These are phyloP conservation scores for Botrytis deweyae DNA, from an alignment of 2,329 filamentous ascomycete species.

Conservation along the genomic window DNA sequence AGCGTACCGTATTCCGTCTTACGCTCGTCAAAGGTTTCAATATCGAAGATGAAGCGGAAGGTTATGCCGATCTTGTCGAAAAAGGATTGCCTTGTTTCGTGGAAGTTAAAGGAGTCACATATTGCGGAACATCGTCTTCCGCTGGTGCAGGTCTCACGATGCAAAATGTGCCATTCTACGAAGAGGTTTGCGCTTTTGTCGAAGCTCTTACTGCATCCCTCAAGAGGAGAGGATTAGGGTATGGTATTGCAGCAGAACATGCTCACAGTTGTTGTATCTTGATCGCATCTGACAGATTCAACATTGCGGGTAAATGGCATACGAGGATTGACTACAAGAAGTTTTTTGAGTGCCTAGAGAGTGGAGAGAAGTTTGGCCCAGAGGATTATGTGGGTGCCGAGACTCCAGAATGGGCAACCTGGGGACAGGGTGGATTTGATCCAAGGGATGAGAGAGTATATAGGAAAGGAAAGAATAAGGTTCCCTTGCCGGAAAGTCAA, in stretches of 20 bases:
- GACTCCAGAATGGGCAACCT: slow-evolving; percentile 91
- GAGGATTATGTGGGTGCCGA: slow-evolving; percentile 86
- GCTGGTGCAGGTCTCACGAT: slow-evolving; percentile 87
- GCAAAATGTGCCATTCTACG: slow-evolving; percentile 96
- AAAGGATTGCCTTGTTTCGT: slow-evolving; percentile 86
- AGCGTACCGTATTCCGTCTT: slow-evolving; percentile 90
- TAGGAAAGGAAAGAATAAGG: slow-evolving; percentile 67
- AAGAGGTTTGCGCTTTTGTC: slow-evolving; percentile 83
- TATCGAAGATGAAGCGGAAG: slow-evolving; percentile 85
- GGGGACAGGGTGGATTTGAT: slow-evolving; percentile 94
- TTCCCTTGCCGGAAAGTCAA: slow-evolving; percentile 30
- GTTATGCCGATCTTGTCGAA: slow-evolving; percentile 87
- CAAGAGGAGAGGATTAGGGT: slow-evolving; percentile 66
- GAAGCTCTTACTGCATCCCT: slow-evolving; percentile 70
- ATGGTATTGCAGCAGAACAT: slow-evolving; percentile 93
- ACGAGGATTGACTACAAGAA: slow-evolving; percentile 86
- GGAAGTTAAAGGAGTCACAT: slow-evolving; percentile 95
- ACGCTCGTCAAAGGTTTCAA: slow-evolving; percentile 99
- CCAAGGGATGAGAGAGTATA: slow-evolving; percentile 85
- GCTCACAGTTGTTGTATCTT: slow-evolving; percentile 92
- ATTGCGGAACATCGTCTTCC: slow-evolving; percentile 86
- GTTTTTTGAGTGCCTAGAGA: slow-evolving; percentile 84
- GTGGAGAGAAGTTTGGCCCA: slow-evolving; percentile 66
- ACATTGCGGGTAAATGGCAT: slow-evolving; percentile 77
- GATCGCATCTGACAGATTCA: slow-evolving; percentile 79